Base-by-base conservation (phyloP, 1,284 basidiomycete genomes). In the Heterobasidion irregulare region DNA sequence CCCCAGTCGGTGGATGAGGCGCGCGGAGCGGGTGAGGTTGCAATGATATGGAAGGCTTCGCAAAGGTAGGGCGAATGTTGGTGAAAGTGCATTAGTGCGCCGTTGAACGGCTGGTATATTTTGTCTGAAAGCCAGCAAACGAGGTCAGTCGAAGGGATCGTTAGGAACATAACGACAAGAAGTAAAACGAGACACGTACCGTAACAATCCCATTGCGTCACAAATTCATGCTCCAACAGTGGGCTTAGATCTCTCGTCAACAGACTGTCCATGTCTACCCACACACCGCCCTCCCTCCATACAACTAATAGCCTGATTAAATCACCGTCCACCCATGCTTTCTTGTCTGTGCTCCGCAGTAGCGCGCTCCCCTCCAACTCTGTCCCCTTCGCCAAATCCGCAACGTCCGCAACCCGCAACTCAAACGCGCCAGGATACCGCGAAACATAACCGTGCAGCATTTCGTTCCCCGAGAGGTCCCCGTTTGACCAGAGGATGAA, bases 171-270 rank as follows among this genome's bases (percentile, higher is more conserved):
- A 55, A 41, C 8, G n/a, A 6, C 47, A 44, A 43, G 36, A 9
- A 47, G 50, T 33, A 8, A 41, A 53, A 6, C 35, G 50, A 26
- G 18, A 15, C 2, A 71, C 85, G 59, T 66, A 94, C 92, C 91
- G 66, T 94, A 95, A 67, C 94, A 97, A 66, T 97, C 94, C 94
- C 94, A 96, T 67, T 96, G 92, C 1, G 89, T 93, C 10, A 97
- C 89, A 68, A 94, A 98, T 69, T 98, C 94, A 64, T 90, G 88
- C 68, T 96, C 94, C 7, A 89, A 73, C 55, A 97, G 72, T 5
- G 92, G 90, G 5, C 84, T 75, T 19, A 97, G 72, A 69, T 92
- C 88, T 53, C 94, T 74, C 47, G 92, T 94, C 58, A 96, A 70
- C 56, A 98, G 76, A 61, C 88, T 88, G 70, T 97, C 94, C 92